Conservation (phyloP, 2,329 filamentous ascomycete species). For the Dothistroma septosporum region DNA sequence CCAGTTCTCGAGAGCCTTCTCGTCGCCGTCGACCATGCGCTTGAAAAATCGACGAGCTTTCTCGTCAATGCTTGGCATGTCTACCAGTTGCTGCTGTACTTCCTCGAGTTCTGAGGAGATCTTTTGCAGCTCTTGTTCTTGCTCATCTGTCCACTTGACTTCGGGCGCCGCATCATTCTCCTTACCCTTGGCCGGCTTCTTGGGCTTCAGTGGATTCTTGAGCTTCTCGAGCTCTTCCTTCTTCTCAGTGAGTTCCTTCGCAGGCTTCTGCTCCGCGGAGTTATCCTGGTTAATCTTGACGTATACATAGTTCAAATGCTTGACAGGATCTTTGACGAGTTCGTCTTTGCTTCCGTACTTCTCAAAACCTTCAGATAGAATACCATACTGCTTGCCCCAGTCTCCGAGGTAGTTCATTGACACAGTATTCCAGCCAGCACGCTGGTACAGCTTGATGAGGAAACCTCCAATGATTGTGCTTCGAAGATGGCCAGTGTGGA, state of each 20-base stretch:
- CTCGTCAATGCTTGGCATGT: conserved; percentile 62
- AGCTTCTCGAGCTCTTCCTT: conserved; percentile 41
- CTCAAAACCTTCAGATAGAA: conserved; percentile 69
- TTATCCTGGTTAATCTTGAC: conserved; percentile 67
- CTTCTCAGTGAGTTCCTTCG: conserved; percentile 48
- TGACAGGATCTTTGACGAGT: conserved; percentile 68
- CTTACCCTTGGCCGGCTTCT: conserved; percentile 43
- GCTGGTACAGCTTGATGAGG: conserved; percentile 64
- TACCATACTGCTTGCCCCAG: conserved; percentile 71
- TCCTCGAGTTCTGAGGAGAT: conserved; percentile 47
- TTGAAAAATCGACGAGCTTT: conserved; percentile 69
- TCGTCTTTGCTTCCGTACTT: conserved; percentile 70
- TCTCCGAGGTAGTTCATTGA: conserved; percentile 74
- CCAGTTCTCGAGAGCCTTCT: conserved; percentile 58
- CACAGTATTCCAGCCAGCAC: conserved; percentile 65
- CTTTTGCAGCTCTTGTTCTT: conserved; percentile 48
- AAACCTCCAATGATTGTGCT: conserved; percentile 75
- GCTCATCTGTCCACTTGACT: conserved; percentile 39
- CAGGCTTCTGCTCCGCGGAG: conserved; percentile 60
- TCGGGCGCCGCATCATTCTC: conserved; percentile 37
- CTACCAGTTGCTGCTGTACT: conserved; percentile 45
- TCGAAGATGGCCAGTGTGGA: conserved; percentile 69
- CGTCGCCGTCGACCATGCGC: conserved; percentile 62
- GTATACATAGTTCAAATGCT: conserved; percentile 78
- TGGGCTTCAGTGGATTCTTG: conserved; percentile 38